A percentile compares a stretch with the other conserved stretches of the same genome.
Evolutionary conservation across 202 grass and related monocot genomes (phyloP).

Genomic region (Setaria viridis): DNA sequence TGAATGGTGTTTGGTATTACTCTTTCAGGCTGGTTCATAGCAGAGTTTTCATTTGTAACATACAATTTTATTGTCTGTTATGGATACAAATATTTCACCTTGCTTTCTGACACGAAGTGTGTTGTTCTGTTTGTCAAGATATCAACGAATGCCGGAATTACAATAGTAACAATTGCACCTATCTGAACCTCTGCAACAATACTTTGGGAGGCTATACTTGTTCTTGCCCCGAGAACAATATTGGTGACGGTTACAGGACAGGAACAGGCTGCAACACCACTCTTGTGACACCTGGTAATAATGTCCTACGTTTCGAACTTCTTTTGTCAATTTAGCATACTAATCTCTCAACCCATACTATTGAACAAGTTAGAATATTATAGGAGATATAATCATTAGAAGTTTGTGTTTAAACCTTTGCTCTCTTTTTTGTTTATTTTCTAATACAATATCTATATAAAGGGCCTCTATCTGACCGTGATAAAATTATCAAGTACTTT

Average conservation of each 20-base stretch:
- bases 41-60: background rate
- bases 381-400: too few relatives aligned
- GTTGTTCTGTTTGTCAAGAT: background rate
- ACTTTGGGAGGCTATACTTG: conserved; percentile 30
- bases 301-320: background rate
- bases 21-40: background rate
- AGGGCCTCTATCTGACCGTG: too few relatives aligned
- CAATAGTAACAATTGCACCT: background rate
- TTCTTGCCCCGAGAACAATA: conserved; percentile 1
- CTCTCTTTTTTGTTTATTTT: too few relatives aligned
- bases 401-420: too few relatives aligned
- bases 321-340: conserved; percentile 4
- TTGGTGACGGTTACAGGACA: background rate
- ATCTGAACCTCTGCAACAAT: background rate
- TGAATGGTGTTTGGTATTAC: too few relatives aligned
- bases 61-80: background rate
- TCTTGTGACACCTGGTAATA: background rate
- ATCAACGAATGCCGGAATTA: conserved; percentile 21
- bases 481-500: too few relatives aligned
- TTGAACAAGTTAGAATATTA: too few relatives aligned
- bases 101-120: conserved; percentile 33
- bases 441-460: too few relatives aligned
- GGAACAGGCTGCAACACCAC: background rate
- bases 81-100: background rate
- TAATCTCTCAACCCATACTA: too few relatives aligned